Evolutionary conservation across 2,329 filamentous ascomycete genomes (phyloP).

Genomic region (Tricladium varicosporioides): DNA sequence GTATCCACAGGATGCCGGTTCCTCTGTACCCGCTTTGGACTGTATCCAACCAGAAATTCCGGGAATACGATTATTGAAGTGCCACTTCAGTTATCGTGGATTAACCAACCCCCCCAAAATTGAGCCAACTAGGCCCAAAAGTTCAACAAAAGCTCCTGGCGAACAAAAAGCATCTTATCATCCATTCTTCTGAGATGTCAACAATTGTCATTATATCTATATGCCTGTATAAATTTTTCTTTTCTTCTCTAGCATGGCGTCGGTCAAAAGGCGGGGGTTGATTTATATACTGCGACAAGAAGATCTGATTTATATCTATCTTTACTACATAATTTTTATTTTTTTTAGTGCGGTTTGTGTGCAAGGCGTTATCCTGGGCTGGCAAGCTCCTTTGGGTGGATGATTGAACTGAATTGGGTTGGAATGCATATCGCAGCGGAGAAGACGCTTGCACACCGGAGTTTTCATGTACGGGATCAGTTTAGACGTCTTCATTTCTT

Average conservation of each 20-base stretch:
- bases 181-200: conserved; percentile 5
- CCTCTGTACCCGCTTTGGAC: conserved; percentile 10
- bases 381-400: conserved; percentile 16
- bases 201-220: conserved; percentile 19
- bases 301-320: conserved; percentile 19
- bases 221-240: conserved; percentile 22
- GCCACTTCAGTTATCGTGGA: not conserved
- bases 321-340: conserved; percentile 11
- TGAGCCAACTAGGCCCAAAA: conserved; percentile 6
- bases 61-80: not conserved
- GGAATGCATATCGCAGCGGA: not conserved
- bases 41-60: not conserved
- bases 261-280: conserved; percentile 7
- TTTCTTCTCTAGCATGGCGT: conserved; percentile 22
- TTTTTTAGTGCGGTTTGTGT: conserved; percentile 11
- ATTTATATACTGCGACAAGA: conserved; percentile 1
- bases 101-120: not conserved
- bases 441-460: not conserved
- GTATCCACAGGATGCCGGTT: conserved; percentile 21
- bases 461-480: not conserved
- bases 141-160: conserved; percentile 11
- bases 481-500: not conserved
- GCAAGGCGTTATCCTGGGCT: conserved; percentile 10
- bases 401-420: conserved; percentile 9
- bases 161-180: conserved; percentile 5